Evolutionary conservation across 805 yeast species (phyloP), one percentile per base, ranked within the genome.

Genomic region (Kurtzmaniella fragi): DNA sequence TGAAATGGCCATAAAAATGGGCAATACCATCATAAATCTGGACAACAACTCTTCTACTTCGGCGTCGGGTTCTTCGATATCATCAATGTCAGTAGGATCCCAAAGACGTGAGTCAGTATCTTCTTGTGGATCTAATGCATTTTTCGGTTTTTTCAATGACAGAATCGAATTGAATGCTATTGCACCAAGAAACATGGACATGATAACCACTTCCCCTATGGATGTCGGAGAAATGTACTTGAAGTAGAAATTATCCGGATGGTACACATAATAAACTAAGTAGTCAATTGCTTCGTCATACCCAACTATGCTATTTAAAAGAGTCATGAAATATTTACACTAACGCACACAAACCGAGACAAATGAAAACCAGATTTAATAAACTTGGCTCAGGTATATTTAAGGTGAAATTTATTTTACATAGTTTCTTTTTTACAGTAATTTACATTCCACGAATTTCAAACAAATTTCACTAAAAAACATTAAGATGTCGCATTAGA

Each of bases 81-180:
- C 44, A 31, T 59, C 63, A 17, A 49, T 41, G 35, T 58, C 64
- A 2, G 57, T 40, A 7, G 56, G 53, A 35, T 59, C 60, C 38
- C 35, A 55, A 10, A 42, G 41, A 1, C 30, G 39, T 5, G 45
- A 39, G 2, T 40, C 38, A 14, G 31, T 33, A 29, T 53, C 53
- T 4, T 41, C 14, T n/a, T 33, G 43, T 45, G 64, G 59, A 38
- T 52, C 54, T 4, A 31, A 35, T 8, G 64, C 60, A 17, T 44
- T 42, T 17, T 39, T 32, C 12, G 67, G 66, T 40, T 46, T 54
- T 20, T 51, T 33, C 13, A 61, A 28, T 2, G 61, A 43, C 8
- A 54, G 36, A 31, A 37, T 48, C 15, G 57, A 39, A 8, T 54
- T 61, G 14, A 52, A 17, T 9, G 40, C 23, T 3, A 52, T 47